phyloP scores from a whole-genome alignment of 495 filamentous ascomycete genomes.

The Annulohypoxylon moriforme region DNA sequence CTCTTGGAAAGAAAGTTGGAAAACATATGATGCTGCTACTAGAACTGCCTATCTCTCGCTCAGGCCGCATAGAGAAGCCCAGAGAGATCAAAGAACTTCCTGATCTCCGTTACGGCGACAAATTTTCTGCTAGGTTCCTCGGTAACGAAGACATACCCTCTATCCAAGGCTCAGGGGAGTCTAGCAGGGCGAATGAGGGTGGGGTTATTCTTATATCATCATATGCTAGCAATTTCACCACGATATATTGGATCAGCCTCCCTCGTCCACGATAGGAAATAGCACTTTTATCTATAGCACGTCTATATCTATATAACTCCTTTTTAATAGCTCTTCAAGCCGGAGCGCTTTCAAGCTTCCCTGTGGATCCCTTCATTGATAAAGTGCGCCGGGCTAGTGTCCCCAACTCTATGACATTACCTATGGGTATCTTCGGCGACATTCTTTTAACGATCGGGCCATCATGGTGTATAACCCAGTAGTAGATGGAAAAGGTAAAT shows the following conservation, averaged over 20 bases:
- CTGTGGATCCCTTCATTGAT: constrained; percentile 12
- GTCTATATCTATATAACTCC: not conserved
- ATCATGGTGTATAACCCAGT: constrained; percentile 43
- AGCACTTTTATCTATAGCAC: not conserved
- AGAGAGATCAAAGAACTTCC: constrained; percentile 42
- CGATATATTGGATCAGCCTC: constrained; percentile 23
- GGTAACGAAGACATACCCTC: not conserved
- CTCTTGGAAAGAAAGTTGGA: constrained; percentile 41
- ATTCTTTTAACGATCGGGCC: constrained; percentile 29
- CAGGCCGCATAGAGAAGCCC: constrained; percentile 21
- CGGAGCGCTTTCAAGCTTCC: constrained; percentile 2
- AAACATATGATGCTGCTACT: constrained; percentile 44
- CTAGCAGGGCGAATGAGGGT: not conserved
- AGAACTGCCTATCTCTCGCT: constrained; percentile 41
- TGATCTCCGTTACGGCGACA: constrained; percentile 40
- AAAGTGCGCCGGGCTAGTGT: constrained; percentile 22
- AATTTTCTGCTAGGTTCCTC: constrained; percentile 37
- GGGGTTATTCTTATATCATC: constrained; percentile 12
- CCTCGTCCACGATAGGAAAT: not conserved
- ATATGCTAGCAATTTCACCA: not conserved
- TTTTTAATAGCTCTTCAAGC: not conserved
- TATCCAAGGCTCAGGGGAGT: not conserved
- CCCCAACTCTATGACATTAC: constrained; percentile 26
- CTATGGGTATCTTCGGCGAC: constrained; percentile 30
- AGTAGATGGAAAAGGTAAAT: constrained; percentile 41